Evolutionary conservation across 78 protist species (phyloP).

Genomic region (Dictyostelium firmibasis): DNA sequence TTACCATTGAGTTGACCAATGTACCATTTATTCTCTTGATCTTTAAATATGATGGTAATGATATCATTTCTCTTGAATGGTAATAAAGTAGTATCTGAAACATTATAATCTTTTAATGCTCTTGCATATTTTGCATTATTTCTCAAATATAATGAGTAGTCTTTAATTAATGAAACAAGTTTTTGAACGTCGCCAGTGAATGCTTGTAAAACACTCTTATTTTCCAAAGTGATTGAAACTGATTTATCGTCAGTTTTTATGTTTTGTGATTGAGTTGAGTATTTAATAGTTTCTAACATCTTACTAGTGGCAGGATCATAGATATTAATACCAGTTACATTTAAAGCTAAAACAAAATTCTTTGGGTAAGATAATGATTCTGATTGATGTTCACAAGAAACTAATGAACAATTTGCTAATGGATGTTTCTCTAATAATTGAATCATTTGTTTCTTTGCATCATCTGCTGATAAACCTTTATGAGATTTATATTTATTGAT

Average conservation of each 20-base stretch:
- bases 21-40: conserved; percentile 74
- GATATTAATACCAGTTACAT: conserved; percentile 11
- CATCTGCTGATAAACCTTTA: conserved; percentile 28
- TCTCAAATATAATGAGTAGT: neutral
- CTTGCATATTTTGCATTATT: conserved; percentile 64
- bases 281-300: neutral
- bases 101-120: conserved; percentile 61
- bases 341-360: conserved; percentile 24
- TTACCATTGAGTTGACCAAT: conserved; percentile 51
- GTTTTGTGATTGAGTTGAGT: neutral
- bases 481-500: conserved; percentile 16
- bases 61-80: conserved; percentile 44
- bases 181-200: conserved; percentile 1
- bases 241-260: conserved; percentile 20
- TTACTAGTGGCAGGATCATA: conserved; percentile 4
- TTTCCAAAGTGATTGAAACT: neutral
- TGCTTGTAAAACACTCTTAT: neutral
- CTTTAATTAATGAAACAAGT: conserved; percentile 1
- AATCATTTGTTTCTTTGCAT: neutral
- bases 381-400: conserved; percentile 28
- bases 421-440: conserved; percentile 19
- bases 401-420: conserved; percentile 9
- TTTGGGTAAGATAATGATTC: conserved; percentile 20
- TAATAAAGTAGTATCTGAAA: conserved; percentile 32
- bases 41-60: conserved; percentile 47